A percentile compares a stretch with the other conserved stretches of the same genome.
These are phyloP conservation scores for Aureobasidium sp. DNA, from an alignment of 2,329 filamentous ascomycete genomes.

Conservation along the genomic window DNA sequence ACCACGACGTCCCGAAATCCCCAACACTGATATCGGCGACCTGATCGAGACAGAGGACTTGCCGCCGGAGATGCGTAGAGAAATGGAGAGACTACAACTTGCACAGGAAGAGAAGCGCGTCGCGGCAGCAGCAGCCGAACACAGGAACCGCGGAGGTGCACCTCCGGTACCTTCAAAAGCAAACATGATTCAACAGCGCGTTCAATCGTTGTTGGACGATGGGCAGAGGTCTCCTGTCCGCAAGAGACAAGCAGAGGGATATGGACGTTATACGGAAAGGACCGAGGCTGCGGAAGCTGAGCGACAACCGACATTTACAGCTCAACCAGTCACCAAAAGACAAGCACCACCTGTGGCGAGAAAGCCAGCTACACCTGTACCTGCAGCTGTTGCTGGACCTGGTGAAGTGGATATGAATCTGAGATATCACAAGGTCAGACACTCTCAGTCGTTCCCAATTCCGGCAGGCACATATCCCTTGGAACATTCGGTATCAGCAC, in stretches of 20 bases:
- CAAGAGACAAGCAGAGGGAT: conserved; percentile 74
- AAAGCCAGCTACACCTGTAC: conserved; percentile 18
- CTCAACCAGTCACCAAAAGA: background rate
- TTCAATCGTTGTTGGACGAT: conserved; percentile 77
- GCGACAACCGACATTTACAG: background rate
- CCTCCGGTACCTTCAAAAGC: conserved; percentile 57
- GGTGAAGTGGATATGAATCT: conserved; percentile 19
- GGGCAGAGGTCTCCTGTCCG: conserved; percentile 51
- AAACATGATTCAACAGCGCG: conserved; percentile 82
- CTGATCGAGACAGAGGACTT: conserved; percentile 62
- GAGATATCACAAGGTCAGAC: conserved; percentile 18
- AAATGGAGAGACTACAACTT: conserved; percentile 73
- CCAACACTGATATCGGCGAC: conserved; percentile 38
- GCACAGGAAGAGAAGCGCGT: conserved; percentile 86
- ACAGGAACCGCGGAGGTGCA: conserved; percentile 63
- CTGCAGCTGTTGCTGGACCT: background rate
- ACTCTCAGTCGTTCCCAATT: conserved; percentile 11
- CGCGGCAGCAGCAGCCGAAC: conserved; percentile 79
- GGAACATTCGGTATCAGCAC: conserved; percentile 17
- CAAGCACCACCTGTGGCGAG: conserved; percentile 20
- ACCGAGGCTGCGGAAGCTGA: conserved; percentile 1
- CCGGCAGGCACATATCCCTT: background rate
- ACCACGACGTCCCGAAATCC: conserved; percentile 49
- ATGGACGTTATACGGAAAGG: conserved; percentile 71
- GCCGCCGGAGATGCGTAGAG: conserved; percentile 79